Percentiles rank a stretch among this genome's conserved stretches.
Evolutionary conservation across 306 rosid genomes (phyloP).

Genomic region (Vicia sativa): DNA sequence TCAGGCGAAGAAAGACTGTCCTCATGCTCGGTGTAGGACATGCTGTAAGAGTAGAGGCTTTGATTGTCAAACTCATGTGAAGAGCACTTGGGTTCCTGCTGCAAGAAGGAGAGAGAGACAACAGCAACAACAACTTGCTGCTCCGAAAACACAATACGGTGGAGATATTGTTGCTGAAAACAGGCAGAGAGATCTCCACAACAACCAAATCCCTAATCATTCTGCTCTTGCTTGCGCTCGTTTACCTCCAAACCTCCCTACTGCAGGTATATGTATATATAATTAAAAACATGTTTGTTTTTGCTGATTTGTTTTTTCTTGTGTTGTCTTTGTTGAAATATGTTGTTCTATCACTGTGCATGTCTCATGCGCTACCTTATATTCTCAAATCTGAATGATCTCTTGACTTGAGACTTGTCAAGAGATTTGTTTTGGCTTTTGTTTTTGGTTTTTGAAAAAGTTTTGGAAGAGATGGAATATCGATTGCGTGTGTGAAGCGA

Average conservation of each 20-base stretch:
- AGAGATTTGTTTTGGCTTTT: no score
- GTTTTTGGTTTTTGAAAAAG: conserved; percentile 36
- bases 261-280: background rate
- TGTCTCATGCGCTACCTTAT: background rate
- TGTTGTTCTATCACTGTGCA: background rate
- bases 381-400: conserved; percentile 10
- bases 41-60: conserved; percentile 95
- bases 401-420: conserved; percentile 38
- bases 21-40: conserved; percentile 82
- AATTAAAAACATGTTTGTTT: conserved; percentile 29
- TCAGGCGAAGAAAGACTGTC: conserved; percentile 93
- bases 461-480: conserved; percentile 43
- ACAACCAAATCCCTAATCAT: background rate
- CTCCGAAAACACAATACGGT: conserved; percentile 4
- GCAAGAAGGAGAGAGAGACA: conserved; percentile 77
- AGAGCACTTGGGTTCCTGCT: conserved; percentile 96
- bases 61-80: conserved; percentile 83
- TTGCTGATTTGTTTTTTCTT: background rate
- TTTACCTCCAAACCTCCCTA: conserved; percentile 44
- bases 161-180: conserved; percentile 53
- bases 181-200: conserved; percentile 53
- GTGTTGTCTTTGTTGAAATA: conserved; percentile 18
- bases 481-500: conserved; percentile 64
- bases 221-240: conserved; percentile 63
- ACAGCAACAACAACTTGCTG: conserved; percentile 34